Conservation (phyloP, 1,139 yeast genomes). For the Yarrowia galli region DNA sequence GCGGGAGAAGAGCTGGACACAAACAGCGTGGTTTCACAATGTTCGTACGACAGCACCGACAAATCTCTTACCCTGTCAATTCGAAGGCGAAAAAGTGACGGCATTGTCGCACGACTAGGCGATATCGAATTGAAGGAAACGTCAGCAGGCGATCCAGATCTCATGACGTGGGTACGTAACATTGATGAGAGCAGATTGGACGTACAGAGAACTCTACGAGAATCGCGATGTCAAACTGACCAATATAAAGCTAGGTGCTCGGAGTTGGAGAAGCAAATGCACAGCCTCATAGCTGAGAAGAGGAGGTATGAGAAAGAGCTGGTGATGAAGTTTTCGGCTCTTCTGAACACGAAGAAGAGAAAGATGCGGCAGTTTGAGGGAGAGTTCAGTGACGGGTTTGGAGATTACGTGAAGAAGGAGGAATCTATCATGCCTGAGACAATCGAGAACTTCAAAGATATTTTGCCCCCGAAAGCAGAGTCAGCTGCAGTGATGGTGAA, state of each 20-base stretch:
- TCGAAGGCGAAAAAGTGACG: conserved; percentile 24
- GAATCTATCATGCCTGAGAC: not conserved
- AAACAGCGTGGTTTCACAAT: conserved; percentile 12
- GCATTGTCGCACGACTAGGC: conserved; percentile 15
- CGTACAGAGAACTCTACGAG: conserved; percentile 6
- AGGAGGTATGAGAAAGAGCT: conserved; percentile 23
- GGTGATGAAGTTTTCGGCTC: conserved; percentile 22
- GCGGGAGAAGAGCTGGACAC: conserved; percentile 1
- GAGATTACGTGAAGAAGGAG: conserved; percentile 28
- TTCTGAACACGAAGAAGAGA: conserved; percentile 26
- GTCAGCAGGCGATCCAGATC: conserved; percentile 32
- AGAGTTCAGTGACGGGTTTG: conserved; percentile 15
- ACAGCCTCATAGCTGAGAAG: conserved; percentile 21
- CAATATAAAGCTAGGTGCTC: not conserved
- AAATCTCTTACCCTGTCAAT: conserved; percentile 13
- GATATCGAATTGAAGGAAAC: conserved; percentile 31
- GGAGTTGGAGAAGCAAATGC: conserved; percentile 29
- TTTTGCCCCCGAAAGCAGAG: not conserved
- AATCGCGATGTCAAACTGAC: conserved; percentile 8
- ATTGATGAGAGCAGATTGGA: conserved; percentile 12
- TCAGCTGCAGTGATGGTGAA: not conserved
- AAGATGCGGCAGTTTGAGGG: conserved; percentile 34
- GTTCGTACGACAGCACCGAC: conserved; percentile 16
- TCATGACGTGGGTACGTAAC: conserved; percentile 32
- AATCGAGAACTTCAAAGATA: not conserved